A percentile compares a stretch with the other conserved stretches of the same genome.
phyloP scores from a whole-genome alignment of 495 filamentous ascomycete species.

The Pyronema domesticum region DNA sequence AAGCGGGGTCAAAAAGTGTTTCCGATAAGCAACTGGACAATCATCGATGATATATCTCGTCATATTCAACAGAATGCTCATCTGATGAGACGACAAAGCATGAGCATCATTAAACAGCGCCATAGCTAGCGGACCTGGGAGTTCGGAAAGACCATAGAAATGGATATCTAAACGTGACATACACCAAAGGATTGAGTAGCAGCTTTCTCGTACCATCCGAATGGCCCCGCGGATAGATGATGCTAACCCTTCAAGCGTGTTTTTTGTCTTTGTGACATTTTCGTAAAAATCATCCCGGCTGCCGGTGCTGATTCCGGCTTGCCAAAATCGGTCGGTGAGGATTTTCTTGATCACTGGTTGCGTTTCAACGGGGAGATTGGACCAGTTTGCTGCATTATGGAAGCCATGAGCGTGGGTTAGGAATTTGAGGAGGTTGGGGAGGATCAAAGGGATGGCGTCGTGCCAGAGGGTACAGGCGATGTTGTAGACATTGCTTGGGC shows the following conservation, averaged over 20 bases:
- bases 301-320: slow-evolving; percentile 87
- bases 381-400: slow-evolving; percentile 74
- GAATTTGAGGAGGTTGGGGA: slow-evolving; percentile 74
- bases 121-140: slow-evolving; percentile 67
- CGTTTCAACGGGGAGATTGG: slow-evolving; percentile 57
- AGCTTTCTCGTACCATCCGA: slow-evolving; percentile 73
- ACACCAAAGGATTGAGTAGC: slow-evolving; percentile 82
- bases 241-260: slow-evolving; percentile 80
- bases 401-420: slow-evolving; percentile 84
- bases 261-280: slow-evolving; percentile 67
- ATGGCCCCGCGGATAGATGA: slow-evolving; percentile 80
- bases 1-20: slow-evolving; percentile 73
- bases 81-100: slow-evolving; percentile 76
- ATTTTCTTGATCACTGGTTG: slow-evolving; percentile 59
- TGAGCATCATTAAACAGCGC: slow-evolving; percentile 71
- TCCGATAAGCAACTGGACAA: slow-evolving; percentile 59
- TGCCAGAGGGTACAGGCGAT: slow-evolving; percentile 66
- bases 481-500: slow-evolving; percentile 44
- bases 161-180: slow-evolving; percentile 73
- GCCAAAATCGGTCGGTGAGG: slow-evolving; percentile 93
- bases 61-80: slow-evolving; percentile 74
- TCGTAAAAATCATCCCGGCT: slow-evolving; percentile 95
- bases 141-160: slow-evolving; percentile 74
- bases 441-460: slow-evolving; percentile 59
- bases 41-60: slow-evolving; percentile 75